Base-by-base conservation (phyloP, 352 stramenopile species). In the Globisporangium viniferum region DNA sequence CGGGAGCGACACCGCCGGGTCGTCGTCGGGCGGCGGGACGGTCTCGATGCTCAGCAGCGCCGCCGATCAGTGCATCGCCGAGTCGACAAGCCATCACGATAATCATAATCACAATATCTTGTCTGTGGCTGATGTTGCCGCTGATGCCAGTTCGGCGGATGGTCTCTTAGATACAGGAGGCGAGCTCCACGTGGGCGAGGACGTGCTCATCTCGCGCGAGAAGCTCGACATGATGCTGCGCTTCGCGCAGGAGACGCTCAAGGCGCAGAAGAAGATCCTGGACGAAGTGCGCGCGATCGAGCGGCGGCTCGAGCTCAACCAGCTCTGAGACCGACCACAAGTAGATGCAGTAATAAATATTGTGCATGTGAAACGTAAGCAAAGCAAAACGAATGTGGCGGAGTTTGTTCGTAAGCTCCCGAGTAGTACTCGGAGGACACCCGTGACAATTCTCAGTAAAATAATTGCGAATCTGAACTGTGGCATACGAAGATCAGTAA, bases 161-260 rank as follows among this genome's bases (percentile, higher is more conserved):
- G 29, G 14, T 33, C n/a, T 22, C 12, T 10, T 36, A 14, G 24
- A 15, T 29, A 33, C 31, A 44, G 20, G 33, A 35, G 65, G 20
- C 15, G 39, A 48, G 14, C 35, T 74, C 10, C 24, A 70, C 31
- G 60, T 22, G 46, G 60, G 46, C 53, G 78, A 79, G 10, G 69
- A 78, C 39, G 74, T 89, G 5, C 70, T 88, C 1, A 46, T 92
- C 10, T 74, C 81, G 1, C 74, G 80, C 20, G 74, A 66, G 10
- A 88, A 88, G 67, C 76, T 92, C 18, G 74, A 89, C 29, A 61
- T 78, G 57, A 80, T 92, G 62, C 63, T 92, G 51, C 71, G 74
- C 5, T 66, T 80, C 61, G 77, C 80, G 20, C 84, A 90, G 51
- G 80, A 90, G 61, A 90, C 77, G 33, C 79, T 89, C 9, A 27